Evolutionary conservation across 129 eudicot species (phyloP).

Genomic region (Solidago caesia): DNA sequence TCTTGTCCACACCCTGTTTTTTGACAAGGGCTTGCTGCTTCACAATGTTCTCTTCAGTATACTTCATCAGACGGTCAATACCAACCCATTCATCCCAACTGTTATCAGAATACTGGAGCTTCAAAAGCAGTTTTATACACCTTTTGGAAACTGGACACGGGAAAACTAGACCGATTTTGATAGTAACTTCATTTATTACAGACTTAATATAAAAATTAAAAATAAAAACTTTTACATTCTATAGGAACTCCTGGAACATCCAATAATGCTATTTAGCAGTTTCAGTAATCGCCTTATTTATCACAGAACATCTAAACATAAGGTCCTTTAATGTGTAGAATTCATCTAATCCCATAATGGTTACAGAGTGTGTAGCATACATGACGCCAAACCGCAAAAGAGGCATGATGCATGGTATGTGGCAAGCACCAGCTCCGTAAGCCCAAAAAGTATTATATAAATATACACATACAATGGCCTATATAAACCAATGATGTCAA

Average conservation of each 20-base stretch:
- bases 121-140: constrained; percentile 19
- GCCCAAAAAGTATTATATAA: not conserved
- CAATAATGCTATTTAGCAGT: not conserved
- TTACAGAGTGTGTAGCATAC: not conserved
- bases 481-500: not conserved
- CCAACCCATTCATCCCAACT: constrained; percentile 99
- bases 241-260: not conserved
- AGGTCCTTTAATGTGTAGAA: not conserved
- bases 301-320: no score
- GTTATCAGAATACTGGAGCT: constrained; percentile 37
- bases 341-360: not conserved
- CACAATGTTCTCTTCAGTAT: constrained; percentile 67
- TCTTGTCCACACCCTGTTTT: constrained; percentile 69
- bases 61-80: constrained; percentile 68
- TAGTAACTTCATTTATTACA: not conserved
- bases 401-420: constrained; percentile 4
- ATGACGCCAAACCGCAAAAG: not conserved
- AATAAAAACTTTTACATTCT: no score
- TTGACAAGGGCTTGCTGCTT: constrained; percentile 75
- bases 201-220: not conserved
- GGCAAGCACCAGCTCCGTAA: constrained; percentile 9
- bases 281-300: no score
- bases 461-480: not conserved
- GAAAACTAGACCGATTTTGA: not conserved
- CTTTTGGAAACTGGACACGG: constrained; percentile 4